Base-by-base conservation (phyloP, 1,284 basidiomycete species). In the Trichosporon sp. region DNA sequence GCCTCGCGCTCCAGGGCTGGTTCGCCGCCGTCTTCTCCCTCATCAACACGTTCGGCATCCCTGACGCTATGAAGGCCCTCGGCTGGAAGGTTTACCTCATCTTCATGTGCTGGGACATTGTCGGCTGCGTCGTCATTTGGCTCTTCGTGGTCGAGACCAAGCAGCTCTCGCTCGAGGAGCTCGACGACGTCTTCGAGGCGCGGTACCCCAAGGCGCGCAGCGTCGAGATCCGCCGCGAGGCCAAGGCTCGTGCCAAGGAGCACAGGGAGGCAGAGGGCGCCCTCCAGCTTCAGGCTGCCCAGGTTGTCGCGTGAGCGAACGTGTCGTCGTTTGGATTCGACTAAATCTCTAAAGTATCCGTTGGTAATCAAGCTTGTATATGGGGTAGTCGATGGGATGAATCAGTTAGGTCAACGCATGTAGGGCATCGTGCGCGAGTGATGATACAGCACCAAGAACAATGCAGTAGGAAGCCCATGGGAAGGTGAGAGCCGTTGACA, bases 41-140 rank as follows among this genome's bases (percentile, higher is more conserved):
- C 38, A 75, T 78, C 75, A 77, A 78, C 74, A 78, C 78, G 25
- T 79, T 78, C 64, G 79, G 75, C 31, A 71, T 78, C 35, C 77
- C 77, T 1, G 58, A 69, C 25, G 77, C 77, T 7, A 72, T 80
- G 27, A 71, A 65, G 8, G 44, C 38, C 2, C 38, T 79, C 35
- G 64, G 23, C 21, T 80, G 75, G 72, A 78, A 76, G 71, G 85
- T 86, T 4, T 87, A 87, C 74, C 74, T 86, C 66, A 85, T 88
- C 51, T 88, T 87, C 76, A 76, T 85, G 65, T 75, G 80, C 23
- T 88, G 85, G 84, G 86, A 87, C 73, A 75, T 84, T 0, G 86
- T 89, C 74, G 88, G 89, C 73, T 80, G 86, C 51, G 73, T 86
- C 27, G 84, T 89, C 72, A 86, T 89, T 69, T 89, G 86, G 75